These are phyloP conservation scores for Ustilago vetiveriae DNA, from an alignment of 1,284 basidiomycete species.

Conservation along the genomic window DNA sequence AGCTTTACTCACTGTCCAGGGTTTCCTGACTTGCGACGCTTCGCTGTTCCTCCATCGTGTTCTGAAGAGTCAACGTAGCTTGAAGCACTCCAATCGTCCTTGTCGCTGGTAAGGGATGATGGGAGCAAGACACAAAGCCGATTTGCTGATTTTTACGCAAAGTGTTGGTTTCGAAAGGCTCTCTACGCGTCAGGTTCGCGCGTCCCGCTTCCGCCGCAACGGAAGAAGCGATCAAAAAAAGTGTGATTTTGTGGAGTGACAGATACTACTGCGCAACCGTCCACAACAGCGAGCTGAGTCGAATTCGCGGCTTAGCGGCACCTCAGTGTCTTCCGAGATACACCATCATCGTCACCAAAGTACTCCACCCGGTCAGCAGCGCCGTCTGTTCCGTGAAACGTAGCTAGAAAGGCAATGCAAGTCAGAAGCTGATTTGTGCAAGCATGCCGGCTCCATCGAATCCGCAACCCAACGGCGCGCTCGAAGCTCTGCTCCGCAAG, in stretches of 20 bases:
- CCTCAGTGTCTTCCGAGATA: not conserved
- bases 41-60: conserved; percentile 29
- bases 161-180: conserved; percentile 25
- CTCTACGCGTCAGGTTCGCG: conserved; percentile 28
- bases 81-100: too few species aligned
- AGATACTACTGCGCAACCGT: not conserved
- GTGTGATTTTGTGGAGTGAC: conserved; percentile 27
- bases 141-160: not conserved
- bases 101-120: too few species aligned
- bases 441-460: conserved; percentile 13
- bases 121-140: conserved; percentile 5
- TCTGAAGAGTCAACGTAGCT: too few species aligned
- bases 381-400: too few species aligned
- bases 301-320: conserved; percentile 1
- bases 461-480: conserved; percentile 10
- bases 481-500: conserved; percentile 20
- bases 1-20: conserved; percentile 46
- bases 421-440: not conserved
- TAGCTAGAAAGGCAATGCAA: too few species aligned
- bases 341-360: not conserved
- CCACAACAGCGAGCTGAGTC: too few species aligned
- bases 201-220: not conserved
- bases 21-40: conserved; percentile 33
- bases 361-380: too few species aligned
- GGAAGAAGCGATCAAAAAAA: conserved; percentile 5